phyloP scores from a whole-genome alignment of 768 basidiomycete genomes.

The Lentinula aciculospora region DNA sequence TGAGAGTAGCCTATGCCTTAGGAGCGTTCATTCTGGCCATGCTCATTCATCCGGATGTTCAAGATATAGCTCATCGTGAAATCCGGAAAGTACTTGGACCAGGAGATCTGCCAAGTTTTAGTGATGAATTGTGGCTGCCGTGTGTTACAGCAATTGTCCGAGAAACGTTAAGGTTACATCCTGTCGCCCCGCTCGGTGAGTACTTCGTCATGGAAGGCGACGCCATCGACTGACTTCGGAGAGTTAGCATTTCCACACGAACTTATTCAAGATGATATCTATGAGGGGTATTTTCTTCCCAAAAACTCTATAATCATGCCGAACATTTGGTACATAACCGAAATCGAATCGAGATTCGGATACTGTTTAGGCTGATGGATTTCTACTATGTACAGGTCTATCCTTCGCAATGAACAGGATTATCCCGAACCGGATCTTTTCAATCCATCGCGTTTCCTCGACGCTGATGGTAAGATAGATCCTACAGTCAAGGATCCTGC shows the following conservation, averaged over 20 bases:
- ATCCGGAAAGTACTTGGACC: slow-evolving; percentile 2
- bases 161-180: slow-evolving; percentile 24
- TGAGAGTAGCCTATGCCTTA: not conserved
- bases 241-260: not conserved
- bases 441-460: slow-evolving; percentile 6
- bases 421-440: slow-evolving; percentile 6
- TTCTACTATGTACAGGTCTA: not conserved
- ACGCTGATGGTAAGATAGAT: not conserved
- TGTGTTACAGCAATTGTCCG: slow-evolving; percentile 24
- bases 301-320: not conserved
- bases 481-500: not conserved
- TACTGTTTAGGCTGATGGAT: too few species aligned
- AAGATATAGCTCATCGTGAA: not conserved
- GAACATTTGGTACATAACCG: not conserved
- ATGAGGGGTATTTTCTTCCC: not conserved
- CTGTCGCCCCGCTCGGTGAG: slow-evolving; percentile 19
- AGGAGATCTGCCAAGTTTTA: slow-evolving; percentile 14
- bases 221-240: not conserved
- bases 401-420: not conserved
- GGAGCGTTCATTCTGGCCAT: not conserved
- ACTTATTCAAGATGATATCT: not conserved
- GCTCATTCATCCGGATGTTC: not conserved
- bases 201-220: not conserved
- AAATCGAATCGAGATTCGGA: too few species aligned
- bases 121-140: slow-evolving; percentile 15